Percentiles rank a stretch among this genome's conserved stretches.
These are phyloP conservation scores for Diaporthe helianthi DNA, from an alignment of 2,329 filamentous ascomycete species.

Conservation along the genomic window DNA sequence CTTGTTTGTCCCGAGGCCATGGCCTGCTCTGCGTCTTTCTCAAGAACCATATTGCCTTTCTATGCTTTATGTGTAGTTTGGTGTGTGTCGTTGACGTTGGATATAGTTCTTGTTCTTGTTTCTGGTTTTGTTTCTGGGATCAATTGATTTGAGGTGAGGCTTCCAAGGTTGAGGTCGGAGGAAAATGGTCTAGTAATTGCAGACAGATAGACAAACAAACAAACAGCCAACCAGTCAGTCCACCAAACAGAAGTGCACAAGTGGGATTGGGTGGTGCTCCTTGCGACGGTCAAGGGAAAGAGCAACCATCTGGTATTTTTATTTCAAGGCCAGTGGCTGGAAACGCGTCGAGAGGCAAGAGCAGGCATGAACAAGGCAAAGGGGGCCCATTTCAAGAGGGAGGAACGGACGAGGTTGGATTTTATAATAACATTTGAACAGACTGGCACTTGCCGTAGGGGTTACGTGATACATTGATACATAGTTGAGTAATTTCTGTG, in stretches of 20 bases:
- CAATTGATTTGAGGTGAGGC: too few relatives aligned
- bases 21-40: constrained; percentile 16
- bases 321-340: constrained; percentile 1
- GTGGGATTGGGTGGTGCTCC: constrained; percentile 10
- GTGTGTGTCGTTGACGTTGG: neutral
- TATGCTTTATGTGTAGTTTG: neutral
- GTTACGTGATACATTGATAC: constrained; percentile 8
- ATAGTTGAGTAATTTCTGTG: neutral
- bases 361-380: neutral
- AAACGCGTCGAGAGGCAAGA: constrained; percentile 11
- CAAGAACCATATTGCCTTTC: constrained; percentile 11
- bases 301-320: constrained; percentile 14
- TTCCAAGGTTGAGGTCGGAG: neutral
- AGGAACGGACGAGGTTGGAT: neutral
- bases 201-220: neutral
- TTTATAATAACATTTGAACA: constrained; percentile 8
- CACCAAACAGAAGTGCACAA: neutral
- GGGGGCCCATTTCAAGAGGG: neutral
- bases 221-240: constrained; percentile 7
- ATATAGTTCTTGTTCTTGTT: neutral
- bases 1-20: neutral
- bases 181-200: too few relatives aligned
- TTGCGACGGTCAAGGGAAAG: constrained; percentile 27
- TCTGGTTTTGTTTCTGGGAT: neutral
- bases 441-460: neutral